Evolutionary conservation across 805 yeast genomes (phyloP).

Genomic region (Tetrapisispora taiwanensis): DNA sequence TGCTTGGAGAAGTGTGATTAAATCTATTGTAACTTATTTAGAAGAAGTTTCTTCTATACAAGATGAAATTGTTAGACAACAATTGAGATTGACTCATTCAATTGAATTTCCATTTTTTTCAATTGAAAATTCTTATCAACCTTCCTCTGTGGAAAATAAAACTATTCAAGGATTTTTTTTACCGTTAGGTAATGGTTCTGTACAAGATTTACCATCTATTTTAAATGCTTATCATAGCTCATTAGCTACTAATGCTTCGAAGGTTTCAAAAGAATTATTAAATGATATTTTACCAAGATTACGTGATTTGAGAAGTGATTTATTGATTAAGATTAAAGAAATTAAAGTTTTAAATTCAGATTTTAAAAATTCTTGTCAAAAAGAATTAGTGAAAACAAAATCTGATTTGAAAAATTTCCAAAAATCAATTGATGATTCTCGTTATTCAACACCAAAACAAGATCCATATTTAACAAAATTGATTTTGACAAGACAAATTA

Average conservation of each 20-base stretch:
- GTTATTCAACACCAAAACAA: slow-evolving; percentile 36
- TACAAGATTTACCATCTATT: slow-evolving; percentile 72
- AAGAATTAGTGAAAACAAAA: slow-evolving; percentile 61
- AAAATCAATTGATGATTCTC: slow-evolving; percentile 48
- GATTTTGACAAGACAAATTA: slow-evolving; percentile 65
- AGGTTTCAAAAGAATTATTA: slow-evolving; percentile 50
- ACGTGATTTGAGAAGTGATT: slow-evolving; percentile 63
- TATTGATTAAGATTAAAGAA: slow-evolving; percentile 77
- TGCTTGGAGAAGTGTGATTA: slow-evolving; percentile 77
- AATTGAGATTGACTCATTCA: slow-evolving; percentile 70
- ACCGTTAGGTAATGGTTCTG: slow-evolving; percentile 69
- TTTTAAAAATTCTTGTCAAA: slow-evolving; percentile 64
- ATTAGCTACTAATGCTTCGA: slow-evolving; percentile 48
- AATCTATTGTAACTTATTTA: slow-evolving; percentile 63
- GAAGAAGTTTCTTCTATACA: slow-evolving; percentile 75
- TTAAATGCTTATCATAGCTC: slow-evolving; percentile 57
- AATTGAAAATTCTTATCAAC: slow-evolving; percentile 23
- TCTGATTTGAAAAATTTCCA: slow-evolving; percentile 42
- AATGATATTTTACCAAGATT: slow-evolving; percentile 54
- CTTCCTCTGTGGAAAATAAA: slow-evolving; percentile 17
- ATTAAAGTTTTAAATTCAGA: slow-evolving; percentile 75
- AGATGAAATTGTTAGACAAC: slow-evolving; percentile 82
- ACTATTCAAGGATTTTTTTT: slow-evolving; percentile 43
- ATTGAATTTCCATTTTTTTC: slow-evolving; percentile 37
- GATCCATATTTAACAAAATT: slow-evolving; percentile 80